Evolutionary conservation across 2,329 filamentous ascomycete species (phyloP).

Genomic region (Exserohilum rostratum): DNA sequence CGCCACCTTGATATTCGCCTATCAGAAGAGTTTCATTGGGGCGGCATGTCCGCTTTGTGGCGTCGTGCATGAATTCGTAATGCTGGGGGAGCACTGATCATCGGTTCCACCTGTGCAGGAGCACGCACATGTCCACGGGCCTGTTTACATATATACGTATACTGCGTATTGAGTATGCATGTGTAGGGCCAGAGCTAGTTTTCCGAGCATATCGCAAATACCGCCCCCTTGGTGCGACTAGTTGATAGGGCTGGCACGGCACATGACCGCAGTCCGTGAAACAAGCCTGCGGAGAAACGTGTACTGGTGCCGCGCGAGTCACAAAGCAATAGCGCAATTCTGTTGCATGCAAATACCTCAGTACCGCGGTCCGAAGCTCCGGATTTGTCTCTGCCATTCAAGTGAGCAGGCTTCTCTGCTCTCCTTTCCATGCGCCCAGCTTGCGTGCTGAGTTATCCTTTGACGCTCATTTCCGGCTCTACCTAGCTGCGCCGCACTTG

Average conservation of each 20-base stretch:
- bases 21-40: not conserved
- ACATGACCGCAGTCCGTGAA: not conserved
- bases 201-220: not conserved
- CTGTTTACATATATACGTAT: too few species aligned
- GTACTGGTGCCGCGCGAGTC: not conserved
- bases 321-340: not conserved
- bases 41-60: not conserved
- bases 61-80: not conserved
- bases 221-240: not conserved
- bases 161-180: not conserved
- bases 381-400: not conserved
- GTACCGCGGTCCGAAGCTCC: not conserved
- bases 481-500: not conserved
- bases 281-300: not conserved
- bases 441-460: not conserved
- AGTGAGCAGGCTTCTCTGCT: not conserved
- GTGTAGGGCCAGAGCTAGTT: not conserved
- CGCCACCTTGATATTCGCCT: constrained; percentile 9
- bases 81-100: constrained; percentile 8
- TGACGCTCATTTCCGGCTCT: constrained; percentile 5
- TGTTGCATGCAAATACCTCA: not conserved
- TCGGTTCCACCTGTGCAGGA: constrained; percentile 4
- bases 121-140: not conserved
- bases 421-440: not conserved
- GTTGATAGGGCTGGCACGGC: not conserved